These are phyloP conservation scores for Helichrysum umbraculigerum DNA, from an alignment of 129 eudicot genomes.

Conservation along the genomic window DNA sequence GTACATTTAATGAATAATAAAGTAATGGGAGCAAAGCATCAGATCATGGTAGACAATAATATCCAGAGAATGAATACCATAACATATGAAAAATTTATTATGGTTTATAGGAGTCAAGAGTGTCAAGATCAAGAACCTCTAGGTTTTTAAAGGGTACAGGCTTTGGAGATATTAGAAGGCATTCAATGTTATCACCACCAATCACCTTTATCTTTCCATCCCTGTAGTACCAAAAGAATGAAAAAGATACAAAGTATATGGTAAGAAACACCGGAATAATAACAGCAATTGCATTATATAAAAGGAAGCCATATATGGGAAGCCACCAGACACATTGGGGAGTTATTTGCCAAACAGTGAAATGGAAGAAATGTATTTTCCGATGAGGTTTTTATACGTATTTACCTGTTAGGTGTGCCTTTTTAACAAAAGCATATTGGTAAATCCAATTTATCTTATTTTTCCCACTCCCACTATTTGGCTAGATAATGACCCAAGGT, in stretches of 20 bases:
- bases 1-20: background rate
- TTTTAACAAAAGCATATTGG: too few relatives aligned
- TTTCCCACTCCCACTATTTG: too few relatives aligned
- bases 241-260: conserved; percentile 9
- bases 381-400: too few relatives aligned
- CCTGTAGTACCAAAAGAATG: conserved; percentile 35
- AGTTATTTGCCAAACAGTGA: too few relatives aligned
- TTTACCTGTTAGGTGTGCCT: too few relatives aligned
- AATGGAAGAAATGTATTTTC: too few relatives aligned
- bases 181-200: conserved; percentile 68
- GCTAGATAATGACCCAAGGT: too few relatives aligned
- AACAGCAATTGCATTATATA: background rate
- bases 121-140: conserved; percentile 45
- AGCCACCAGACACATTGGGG: too few relatives aligned
- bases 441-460: too few relatives aligned
- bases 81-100: conserved; percentile 14
- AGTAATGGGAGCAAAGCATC: conserved; percentile 4
- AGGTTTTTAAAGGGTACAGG: conserved; percentile 50
- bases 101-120: conserved; percentile 23
- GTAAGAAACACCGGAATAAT: background rate
- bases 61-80: background rate
- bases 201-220: conserved; percentile 69
- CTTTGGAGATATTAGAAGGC: conserved; percentile 52
- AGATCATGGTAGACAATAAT: background rate
- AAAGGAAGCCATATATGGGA: background rate